These are phyloP conservation scores for Trichophaea hybrida DNA, from an alignment of 2,329 filamentous ascomycete species.

Conservation along the genomic window DNA sequence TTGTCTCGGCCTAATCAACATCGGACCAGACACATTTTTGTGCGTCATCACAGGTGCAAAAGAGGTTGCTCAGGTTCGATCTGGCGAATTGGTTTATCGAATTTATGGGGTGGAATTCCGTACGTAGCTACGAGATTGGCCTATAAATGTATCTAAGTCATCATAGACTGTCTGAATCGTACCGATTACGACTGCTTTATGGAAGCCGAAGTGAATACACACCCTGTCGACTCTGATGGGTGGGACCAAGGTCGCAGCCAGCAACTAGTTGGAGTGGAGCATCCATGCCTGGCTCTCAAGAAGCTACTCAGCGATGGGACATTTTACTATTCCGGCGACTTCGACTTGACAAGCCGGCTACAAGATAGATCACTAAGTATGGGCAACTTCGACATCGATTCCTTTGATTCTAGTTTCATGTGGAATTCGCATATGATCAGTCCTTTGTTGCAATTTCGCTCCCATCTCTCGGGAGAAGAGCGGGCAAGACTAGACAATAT, in stretches of 20 bases:
- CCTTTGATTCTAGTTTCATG: conserved; percentile 78
- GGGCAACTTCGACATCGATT: conserved; percentile 75
- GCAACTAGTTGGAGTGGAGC: conserved; percentile 48
- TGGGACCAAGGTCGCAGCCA: conserved; percentile 49
- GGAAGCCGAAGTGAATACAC: conserved; percentile 36
- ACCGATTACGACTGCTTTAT: conserved; percentile 66
- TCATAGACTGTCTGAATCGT: conserved; percentile 66
- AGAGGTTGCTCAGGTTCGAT: conserved; percentile 66
- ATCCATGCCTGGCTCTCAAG: conserved; percentile 79
- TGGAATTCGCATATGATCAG: conserved; percentile 99
- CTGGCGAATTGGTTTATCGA: conserved; percentile 76
- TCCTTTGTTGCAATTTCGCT: conserved; percentile 78
- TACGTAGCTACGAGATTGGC: conserved; percentile 28
- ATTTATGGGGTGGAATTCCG: conserved; percentile 77
- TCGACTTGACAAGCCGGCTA: conserved; percentile 83
- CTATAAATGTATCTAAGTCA: not conserved
- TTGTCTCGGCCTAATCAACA: conserved; percentile 73
- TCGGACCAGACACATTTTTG: conserved; percentile 74
- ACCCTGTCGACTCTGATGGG: conserved; percentile 39
- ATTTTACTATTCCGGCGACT: conserved; percentile 98
- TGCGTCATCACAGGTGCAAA: conserved; percentile 72
- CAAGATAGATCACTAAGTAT: conserved; percentile 77
- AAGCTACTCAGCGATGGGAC: conserved; percentile 86
- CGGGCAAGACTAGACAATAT: conserved; percentile 70
- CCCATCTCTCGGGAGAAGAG: conserved; percentile 59